Conservation (phyloP, 2,329 filamentous ascomycete genomes). For the Sporothrix globosa region DNA sequence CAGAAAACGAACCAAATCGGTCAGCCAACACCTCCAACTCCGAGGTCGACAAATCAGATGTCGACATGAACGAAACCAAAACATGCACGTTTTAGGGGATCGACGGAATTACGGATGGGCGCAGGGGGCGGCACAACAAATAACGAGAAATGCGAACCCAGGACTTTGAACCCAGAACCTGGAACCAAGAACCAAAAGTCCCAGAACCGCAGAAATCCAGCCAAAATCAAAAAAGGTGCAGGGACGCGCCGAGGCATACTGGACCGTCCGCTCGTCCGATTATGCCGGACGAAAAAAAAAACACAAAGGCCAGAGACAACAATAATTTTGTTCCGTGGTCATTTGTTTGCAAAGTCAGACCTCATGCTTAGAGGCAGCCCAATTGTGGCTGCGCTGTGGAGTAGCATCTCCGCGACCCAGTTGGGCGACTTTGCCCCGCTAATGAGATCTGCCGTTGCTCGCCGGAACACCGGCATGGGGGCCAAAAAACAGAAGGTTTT, state of each 20-base stretch:
- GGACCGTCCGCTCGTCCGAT: not conserved
- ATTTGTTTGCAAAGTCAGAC: not conserved
- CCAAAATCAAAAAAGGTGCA: not conserved
- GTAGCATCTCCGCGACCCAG: not conserved
- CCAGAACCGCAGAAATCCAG: not conserved
- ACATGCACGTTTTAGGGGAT: conserved; percentile 3
- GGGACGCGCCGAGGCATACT: not conserved
- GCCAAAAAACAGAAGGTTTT: not conserved
- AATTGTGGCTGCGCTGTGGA: not conserved
- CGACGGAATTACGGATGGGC: not conserved
- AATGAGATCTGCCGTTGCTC: not conserved
- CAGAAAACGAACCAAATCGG: not conserved
- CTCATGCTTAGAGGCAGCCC: not conserved
- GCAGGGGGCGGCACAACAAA: no score
- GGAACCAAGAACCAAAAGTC: not conserved
- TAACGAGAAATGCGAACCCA: no score
- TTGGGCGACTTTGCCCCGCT: conserved; percentile 1
- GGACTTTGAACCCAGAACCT: no score
- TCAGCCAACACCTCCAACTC: not conserved
- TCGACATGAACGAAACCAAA: not conserved
- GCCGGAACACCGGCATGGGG: not conserved
- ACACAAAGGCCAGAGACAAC: not conserved
- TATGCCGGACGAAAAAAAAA: not conserved
- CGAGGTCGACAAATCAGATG: not conserved
- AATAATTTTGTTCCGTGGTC: not conserved